Evolutionary conservation across 768 basidiomycete species (phyloP).

Genomic region (Pulveroboletus frians): DNA sequence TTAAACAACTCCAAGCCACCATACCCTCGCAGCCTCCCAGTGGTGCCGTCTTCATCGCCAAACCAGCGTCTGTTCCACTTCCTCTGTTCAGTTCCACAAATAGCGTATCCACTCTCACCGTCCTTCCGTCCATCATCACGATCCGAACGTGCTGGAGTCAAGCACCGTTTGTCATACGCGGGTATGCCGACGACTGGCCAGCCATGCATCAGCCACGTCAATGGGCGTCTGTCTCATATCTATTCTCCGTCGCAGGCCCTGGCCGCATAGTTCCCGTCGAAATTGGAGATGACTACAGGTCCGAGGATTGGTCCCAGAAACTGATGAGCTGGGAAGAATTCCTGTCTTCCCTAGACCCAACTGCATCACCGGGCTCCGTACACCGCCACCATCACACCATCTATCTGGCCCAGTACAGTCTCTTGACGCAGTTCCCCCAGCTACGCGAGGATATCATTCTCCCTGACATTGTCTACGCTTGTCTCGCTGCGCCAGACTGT

Average conservation of each 20-base stretch:
- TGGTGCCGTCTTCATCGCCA: constrained; percentile 5
- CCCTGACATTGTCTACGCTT: constrained; percentile 88
- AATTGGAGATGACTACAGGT: constrained; percentile 78
- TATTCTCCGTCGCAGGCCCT: constrained; percentile 64
- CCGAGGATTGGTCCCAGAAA: constrained; percentile 73
- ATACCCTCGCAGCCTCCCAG: constrained; percentile 5
- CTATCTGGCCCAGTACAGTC: constrained; percentile 90
- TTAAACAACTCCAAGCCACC: constrained; percentile 54
- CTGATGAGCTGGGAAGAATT: constrained; percentile 79
- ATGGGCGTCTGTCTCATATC: constrained; percentile 70
- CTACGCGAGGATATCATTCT: constrained; percentile 69
- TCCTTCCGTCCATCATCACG: constrained; percentile 52
- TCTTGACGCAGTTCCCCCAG: constrained; percentile 78
- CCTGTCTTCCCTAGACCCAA: constrained; percentile 40
- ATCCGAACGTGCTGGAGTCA: constrained; percentile 44
- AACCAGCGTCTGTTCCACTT: neutral
- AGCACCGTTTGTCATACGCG: constrained; percentile 70
- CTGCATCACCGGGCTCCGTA: constrained; percentile 14
- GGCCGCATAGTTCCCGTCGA: constrained; percentile 90
- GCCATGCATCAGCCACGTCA: constrained; percentile 56
- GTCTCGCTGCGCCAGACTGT: constrained; percentile 39
- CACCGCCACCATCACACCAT: constrained; percentile 31
- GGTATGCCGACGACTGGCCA: constrained; percentile 68
- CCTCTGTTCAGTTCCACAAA: constrained; percentile 10
- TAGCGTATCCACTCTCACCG: constrained; percentile 37